Percentiles rank a stretch among this genome's conserved stretches.
phyloP scores from a whole-genome alignment of 768 basidiomycete species.

The Pleurotus giganteus region DNA sequence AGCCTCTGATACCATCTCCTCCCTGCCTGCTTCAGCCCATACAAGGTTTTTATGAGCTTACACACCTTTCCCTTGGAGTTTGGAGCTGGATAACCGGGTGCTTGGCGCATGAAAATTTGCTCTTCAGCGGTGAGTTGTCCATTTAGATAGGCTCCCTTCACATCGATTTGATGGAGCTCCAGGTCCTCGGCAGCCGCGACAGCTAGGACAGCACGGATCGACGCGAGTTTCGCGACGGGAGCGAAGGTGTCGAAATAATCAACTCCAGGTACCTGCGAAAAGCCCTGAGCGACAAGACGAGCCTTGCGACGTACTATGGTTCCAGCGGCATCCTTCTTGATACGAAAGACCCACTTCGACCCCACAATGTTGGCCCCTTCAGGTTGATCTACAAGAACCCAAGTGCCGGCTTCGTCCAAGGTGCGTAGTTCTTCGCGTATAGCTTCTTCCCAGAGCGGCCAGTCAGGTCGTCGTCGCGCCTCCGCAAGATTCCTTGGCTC shows the following conservation, averaged over 20 bases:
- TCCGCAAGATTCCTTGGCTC: slow-evolving; percentile 17
- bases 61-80: slow-evolving; percentile 14
- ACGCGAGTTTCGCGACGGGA: slow-evolving; percentile 23
- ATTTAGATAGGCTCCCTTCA: slow-evolving; percentile 40
- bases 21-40: slow-evolving; percentile 27
- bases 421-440: slow-evolving; percentile 19
- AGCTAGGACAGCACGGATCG: slow-evolving; percentile 24
- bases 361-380: slow-evolving; percentile 28
- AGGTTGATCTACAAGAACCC: slow-evolving; percentile 25
- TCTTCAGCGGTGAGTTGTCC: slow-evolving; percentile 27
- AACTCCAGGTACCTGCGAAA: slow-evolving; percentile 35
- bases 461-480: slow-evolving; percentile 14
- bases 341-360: slow-evolving; percentile 36
- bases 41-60: slow-evolving; percentile 23
- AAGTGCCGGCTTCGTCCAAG: slow-evolving; percentile 33
- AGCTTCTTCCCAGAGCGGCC: slow-evolving; percentile 19
- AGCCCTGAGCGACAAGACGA: slow-evolving; percentile 36
- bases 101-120: slow-evolving; percentile 41
- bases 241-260: slow-evolving; percentile 38
- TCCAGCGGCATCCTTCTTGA: slow-evolving; percentile 36
- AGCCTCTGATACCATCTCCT: slow-evolving; percentile 24
- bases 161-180: slow-evolving; percentile 26
- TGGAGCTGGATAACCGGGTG: slow-evolving; percentile 24
- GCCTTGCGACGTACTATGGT: slow-evolving; percentile 33
- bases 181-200: slow-evolving; percentile 25